phyloP scores from a whole-genome alignment of 1,284 basidiomycete genomes.

The Sanghuangporus sanghuang region DNA sequence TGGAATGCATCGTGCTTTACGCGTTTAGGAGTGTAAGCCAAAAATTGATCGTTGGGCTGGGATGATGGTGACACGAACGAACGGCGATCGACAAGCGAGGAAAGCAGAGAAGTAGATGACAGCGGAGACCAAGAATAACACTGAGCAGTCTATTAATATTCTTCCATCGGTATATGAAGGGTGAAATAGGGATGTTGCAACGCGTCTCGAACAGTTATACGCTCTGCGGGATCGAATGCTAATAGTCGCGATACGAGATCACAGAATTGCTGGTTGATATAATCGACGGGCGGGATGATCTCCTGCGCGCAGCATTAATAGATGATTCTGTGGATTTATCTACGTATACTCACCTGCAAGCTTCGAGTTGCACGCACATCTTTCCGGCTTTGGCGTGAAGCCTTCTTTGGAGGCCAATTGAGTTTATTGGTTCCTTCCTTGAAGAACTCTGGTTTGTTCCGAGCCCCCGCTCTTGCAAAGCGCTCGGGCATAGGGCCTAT shows the following conservation, averaged over 20 bases:
- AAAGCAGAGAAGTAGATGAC: constrained; percentile 2
- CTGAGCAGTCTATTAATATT: constrained; percentile 10
- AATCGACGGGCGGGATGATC: constrained; percentile 73
- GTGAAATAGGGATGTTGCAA: constrained; percentile 84
- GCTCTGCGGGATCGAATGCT: constrained; percentile 85
- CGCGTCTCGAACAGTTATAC: constrained; percentile 84
- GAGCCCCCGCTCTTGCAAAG: constrained; percentile 67
- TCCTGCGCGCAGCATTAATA: constrained; percentile 46
- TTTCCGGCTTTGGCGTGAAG: constrained; percentile 86
- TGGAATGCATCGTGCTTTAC: not conserved
- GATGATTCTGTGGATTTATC: constrained; percentile 11
- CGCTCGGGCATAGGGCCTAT: constrained; percentile 95
- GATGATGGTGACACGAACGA: not conserved
- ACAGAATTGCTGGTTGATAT: constrained; percentile 75
- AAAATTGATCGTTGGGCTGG: not conserved
- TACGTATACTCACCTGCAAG: constrained; percentile 42
- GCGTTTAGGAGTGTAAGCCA: constrained; percentile 8
- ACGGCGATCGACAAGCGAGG: not conserved
- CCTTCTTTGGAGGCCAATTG: constrained; percentile 88
- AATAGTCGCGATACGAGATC: constrained; percentile 86
- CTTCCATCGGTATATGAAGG: constrained; percentile 43
- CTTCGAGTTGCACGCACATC: constrained; percentile 87
- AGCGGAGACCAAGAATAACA: not conserved
- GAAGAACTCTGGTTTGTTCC: constrained; percentile 90
- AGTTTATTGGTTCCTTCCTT: constrained; percentile 70